Conservation (phyloP, 2,329 filamentous ascomycete species). For the Aureobasidium musti region DNA sequence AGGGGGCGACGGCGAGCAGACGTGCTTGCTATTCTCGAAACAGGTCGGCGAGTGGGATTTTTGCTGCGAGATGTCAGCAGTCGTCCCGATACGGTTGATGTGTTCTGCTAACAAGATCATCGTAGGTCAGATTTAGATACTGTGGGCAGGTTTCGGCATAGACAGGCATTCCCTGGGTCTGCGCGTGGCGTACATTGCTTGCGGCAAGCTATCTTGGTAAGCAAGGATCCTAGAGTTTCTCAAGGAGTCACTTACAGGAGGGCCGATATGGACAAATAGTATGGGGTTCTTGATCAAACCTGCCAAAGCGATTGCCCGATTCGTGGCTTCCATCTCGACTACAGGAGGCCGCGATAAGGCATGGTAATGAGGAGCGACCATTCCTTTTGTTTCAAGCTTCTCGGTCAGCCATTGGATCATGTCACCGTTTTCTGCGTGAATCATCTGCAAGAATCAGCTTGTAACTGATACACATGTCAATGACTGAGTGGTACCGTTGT, state of each 20-base stretch:
- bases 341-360: slow-evolving; percentile 53
- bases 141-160: slow-evolving; percentile 60
- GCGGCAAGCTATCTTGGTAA: slow-evolving; percentile 40
- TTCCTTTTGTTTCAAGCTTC: slow-evolving; percentile 52
- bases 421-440: slow-evolving; percentile 58
- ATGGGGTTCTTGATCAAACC: slow-evolving; percentile 56
- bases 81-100: too few relatives aligned
- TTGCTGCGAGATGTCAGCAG: slow-evolving; percentile 31
- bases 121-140: slow-evolving; percentile 57
- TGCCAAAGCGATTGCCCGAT: slow-evolving; percentile 55
- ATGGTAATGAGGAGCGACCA: slow-evolving; percentile 56
- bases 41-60: neutral
- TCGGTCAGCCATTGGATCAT: slow-evolving; percentile 58
- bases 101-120: slow-evolving; percentile 49
- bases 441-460: slow-evolving; percentile 42
- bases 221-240: neutral
- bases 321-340: slow-evolving; percentile 56
- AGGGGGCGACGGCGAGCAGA: slow-evolving; percentile 57
- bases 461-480: neutral
- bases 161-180: slow-evolving; percentile 53
- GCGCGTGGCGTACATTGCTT: slow-evolving; percentile 51
- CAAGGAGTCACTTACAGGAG: slow-evolving; percentile 39
- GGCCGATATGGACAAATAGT: slow-evolving; percentile 57
- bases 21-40: slow-evolving; percentile 59
- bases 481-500: slow-evolving; percentile 43